Base-by-base conservation (phyloP, 306 rosid genomes). In the Lagenaria siceraria region DNA sequence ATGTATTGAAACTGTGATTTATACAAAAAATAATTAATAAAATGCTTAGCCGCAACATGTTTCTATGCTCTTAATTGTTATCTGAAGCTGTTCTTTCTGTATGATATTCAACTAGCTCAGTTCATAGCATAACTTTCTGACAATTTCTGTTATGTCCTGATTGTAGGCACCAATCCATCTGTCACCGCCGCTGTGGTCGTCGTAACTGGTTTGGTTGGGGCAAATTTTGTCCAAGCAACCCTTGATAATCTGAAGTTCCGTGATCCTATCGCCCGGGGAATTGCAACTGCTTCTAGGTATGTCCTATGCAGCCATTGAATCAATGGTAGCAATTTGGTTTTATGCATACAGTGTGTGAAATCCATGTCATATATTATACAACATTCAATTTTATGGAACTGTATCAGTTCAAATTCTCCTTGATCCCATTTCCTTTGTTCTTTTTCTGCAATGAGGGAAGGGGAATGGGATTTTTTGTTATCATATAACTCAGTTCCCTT, bases 241-340 rank as follows among this genome's bases (percentile, higher is more conserved):
- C 95, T 92, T 18, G 98, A 92, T 84, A 90, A 81, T 73, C 86
- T 94, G 74, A 70, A 85, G 18, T 92, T 94, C 22, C 88, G 88
- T 7, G 98, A 94, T 78, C 98, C 98, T 33, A 94, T 94, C 65
- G 97, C 97, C 59, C 89, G 97, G 76, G 98, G 98, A 68, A 94
- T 94, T 80, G 98, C 98, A 80, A 90, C 98, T 70, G 98, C 98
- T 77, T 94, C 98, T 35, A 94, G 97, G 98, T 94, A 88, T 70
- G 70, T 75, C 9, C 19, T 43, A 43, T 42, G n/a, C 31, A 11
- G 75, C 36, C 56, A 69, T 42, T 66, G 52, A 21, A 21, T 68
- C 12, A 12, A 19, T 42, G 14, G 7, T 12, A 7, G 35, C 54
- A 10, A 38, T 17, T 40, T 66, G 52, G 12, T 31, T 33, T 66